Conservation (phyloP, 2,329 filamentous ascomycete genomes). For the Sporothrix globosa region DNA sequence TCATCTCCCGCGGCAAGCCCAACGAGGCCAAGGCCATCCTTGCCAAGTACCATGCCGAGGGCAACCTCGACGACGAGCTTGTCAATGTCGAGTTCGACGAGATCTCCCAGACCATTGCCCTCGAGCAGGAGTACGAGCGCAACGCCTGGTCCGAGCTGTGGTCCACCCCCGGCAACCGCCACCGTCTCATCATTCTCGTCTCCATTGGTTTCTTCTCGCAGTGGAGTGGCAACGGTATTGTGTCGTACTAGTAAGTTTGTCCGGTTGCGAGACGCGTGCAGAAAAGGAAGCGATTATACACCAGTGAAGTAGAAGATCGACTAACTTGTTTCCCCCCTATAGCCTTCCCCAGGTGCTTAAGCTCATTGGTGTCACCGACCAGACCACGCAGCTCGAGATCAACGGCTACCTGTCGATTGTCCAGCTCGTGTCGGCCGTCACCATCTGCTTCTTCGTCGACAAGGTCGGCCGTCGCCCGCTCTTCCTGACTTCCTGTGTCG, state of each 20-base stretch:
- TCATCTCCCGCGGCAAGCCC: conserved; percentile 37
- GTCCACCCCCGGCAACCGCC: conserved; percentile 35
- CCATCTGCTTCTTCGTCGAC: conserved; percentile 40
- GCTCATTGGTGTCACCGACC: conserved; percentile 31
- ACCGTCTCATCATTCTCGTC: conserved; percentile 35
- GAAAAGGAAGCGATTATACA: no score
- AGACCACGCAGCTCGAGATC: conserved; percentile 35
- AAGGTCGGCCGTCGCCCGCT: conserved; percentile 39
- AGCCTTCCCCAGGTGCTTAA: conserved; percentile 32
- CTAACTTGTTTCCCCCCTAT: no score
- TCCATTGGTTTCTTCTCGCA: conserved; percentile 35
- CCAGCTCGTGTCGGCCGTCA: conserved; percentile 38
- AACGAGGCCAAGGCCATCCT: conserved; percentile 33
- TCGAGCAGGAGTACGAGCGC: conserved; percentile 34
- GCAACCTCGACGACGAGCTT: conserved; percentile 32
- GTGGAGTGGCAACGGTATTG: conserved; percentile 36
- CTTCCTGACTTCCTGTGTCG: conserved; percentile 37
- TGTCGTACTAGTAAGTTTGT: conserved; percentile 32
- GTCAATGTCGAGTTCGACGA: conserved; percentile 35
- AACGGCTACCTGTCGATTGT: conserved; percentile 39
- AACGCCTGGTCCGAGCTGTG: conserved; percentile 33
- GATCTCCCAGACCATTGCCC: conserved; percentile 33
- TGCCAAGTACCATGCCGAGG: conserved; percentile 35
- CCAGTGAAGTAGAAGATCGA: no score
- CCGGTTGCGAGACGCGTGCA: no score